A percentile compares a stretch with the other conserved stretches of the same genome.
These are phyloP conservation scores for Brasilioporus rufonigricans DNA, from an alignment of 768 basidiomycete species.

Conservation along the genomic window DNA sequence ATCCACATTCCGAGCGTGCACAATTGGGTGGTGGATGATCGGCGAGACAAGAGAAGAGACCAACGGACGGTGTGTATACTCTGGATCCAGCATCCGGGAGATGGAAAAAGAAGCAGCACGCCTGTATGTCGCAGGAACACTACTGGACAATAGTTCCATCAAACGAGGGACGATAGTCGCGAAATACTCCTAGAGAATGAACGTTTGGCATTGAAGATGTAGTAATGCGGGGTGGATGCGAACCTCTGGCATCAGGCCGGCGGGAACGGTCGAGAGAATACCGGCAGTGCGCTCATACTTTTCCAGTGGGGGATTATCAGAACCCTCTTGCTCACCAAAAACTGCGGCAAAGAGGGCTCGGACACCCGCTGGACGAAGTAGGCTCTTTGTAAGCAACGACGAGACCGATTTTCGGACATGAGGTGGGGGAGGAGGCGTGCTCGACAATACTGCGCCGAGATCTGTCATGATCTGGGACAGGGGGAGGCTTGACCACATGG, in stretches of 20 bases:
- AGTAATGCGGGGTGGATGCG: constrained; percentile 12
- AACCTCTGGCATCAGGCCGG: constrained; percentile 54
- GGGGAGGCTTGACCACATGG: constrained; percentile 43
- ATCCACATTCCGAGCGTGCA: constrained; percentile 13
- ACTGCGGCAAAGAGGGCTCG: constrained; percentile 66
- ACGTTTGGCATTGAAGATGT: background rate
- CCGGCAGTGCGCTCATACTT: constrained; percentile 72
- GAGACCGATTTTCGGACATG: constrained; percentile 61
- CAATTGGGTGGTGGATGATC: constrained; percentile 54
- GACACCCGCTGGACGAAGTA: constrained; percentile 69
- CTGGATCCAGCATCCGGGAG: constrained; percentile 57
- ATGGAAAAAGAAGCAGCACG: constrained; percentile 68
- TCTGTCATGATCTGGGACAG: constrained; percentile 65
- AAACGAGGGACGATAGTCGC: constrained; percentile 52
- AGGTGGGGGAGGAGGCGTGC: constrained; percentile 36
- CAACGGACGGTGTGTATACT: constrained; percentile 15
- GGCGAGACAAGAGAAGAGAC: constrained; percentile 39
- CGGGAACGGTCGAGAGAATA: constrained; percentile 63
- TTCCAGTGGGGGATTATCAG: constrained; percentile 55
- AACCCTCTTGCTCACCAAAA: constrained; percentile 57
- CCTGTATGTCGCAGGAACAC: constrained; percentile 39
- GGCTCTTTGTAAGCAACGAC: constrained; percentile 64
- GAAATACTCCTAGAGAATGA: constrained; percentile 57
- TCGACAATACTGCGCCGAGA: constrained; percentile 58
- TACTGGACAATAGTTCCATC: constrained; percentile 45